Evolutionary conservation across 768 basidiomycete genomes (phyloP), one percentile per base, ranked within the genome.

Genomic region (Pleurotus tuoliensis): DNA sequence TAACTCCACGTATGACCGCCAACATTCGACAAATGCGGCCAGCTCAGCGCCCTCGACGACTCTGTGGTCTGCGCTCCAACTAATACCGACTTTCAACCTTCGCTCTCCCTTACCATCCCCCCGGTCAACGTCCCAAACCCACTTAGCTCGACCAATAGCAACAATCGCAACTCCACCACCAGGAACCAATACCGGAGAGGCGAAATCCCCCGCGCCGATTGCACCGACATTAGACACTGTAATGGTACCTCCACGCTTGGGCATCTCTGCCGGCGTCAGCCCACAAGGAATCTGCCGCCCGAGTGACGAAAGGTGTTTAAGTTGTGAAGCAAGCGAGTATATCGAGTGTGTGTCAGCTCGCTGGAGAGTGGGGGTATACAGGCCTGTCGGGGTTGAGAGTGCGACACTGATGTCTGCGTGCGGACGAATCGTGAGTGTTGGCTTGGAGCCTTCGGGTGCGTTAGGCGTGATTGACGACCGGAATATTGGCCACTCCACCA

Each of bases 41-140:
- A 95, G 67, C 72, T 95, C 92, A 1, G 92, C 92, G 3, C 92
- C 92, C 66, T 95, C 92, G 8, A 94, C 84, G 5, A 95, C 84
- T 13, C 92, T 73, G 70, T 95, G 93, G 62, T 95, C 92, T 47
- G 88, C 92, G 59, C 83, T 84, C 90, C 92, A 94, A 60, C 87
- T 90, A 4, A 92, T 74, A 8, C 81, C 81, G 39, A 87, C 67
- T 71, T 80, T 80, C 39, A 88, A 67, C 62, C 84, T 73, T 59
- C 82, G 71, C 61, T 80, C 77, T 1, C 83, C 82, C 15, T 59
- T 66, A 34, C 69, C 76, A 18, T 81, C 73, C 61, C 48, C 71
- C n/a, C 71, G 64, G 47, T 82, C 76, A 43, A 88, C 85, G 60
- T 90, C 88, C 82, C 82, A 85, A 5, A 82, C 80, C 91, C 88